Conservation (phyloP, 352 stramenopile species). For the Globisporangium nunn region DNA sequence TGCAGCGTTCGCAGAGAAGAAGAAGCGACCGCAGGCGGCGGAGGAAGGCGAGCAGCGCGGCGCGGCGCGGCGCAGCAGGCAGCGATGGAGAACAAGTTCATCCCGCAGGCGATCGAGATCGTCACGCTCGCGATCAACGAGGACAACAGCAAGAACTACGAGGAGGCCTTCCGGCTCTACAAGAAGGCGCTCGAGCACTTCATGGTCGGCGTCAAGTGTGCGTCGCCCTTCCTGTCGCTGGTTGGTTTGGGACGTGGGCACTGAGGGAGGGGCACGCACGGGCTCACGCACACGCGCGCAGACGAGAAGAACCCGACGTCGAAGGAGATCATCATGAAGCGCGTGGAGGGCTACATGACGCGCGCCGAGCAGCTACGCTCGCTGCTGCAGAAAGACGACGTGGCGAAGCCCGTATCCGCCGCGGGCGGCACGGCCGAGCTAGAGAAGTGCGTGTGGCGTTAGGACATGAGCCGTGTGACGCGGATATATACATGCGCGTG, state of each 20-base stretch:
- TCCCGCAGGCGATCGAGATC: conserved; percentile 87
- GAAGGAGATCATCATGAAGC: conserved; percentile 88
- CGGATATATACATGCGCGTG: neutral
- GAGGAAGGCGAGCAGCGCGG: too few species aligned
- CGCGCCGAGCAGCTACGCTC: conserved; percentile 82
- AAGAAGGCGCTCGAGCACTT: conserved; percentile 88
- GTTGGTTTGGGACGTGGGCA: too few species aligned
- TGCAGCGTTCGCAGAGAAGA: neutral
- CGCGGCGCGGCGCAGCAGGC: too few species aligned
- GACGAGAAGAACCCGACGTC: conserved; percentile 90
- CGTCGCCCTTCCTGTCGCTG: conserved; percentile 11
- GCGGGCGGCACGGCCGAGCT: conserved; percentile 48
- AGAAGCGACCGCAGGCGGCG: neutral
- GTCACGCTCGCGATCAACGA: conserved; percentile 82
- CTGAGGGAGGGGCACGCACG: neutral
- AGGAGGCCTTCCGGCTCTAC: conserved; percentile 82
- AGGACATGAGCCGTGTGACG: neutral
- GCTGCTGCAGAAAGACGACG: conserved; percentile 62
- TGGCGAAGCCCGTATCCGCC: conserved; percentile 41
- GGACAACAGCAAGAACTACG: conserved; percentile 88
- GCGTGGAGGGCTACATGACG: conserved; percentile 87
- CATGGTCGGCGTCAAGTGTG: conserved; percentile 87
- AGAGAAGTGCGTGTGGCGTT: conserved; percentile 48
- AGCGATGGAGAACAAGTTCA: conserved; percentile 88
- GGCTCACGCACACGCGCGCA: conserved; percentile 11